These are phyloP conservation scores for Przewalskia tangutica DNA, from an alignment of 257 asterid species.

Conservation along the genomic window DNA sequence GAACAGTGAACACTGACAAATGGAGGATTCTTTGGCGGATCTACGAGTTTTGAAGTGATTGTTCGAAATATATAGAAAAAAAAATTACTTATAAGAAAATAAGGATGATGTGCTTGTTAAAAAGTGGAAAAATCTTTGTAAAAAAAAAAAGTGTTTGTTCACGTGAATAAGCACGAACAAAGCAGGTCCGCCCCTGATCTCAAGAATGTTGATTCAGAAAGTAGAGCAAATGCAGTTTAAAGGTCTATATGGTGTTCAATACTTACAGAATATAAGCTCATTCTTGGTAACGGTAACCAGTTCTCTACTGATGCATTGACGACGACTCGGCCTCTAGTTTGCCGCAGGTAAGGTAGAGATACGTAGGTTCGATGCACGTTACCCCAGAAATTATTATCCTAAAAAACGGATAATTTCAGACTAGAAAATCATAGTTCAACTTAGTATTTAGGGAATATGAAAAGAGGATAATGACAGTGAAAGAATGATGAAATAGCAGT, in stretches of 20 bases:
- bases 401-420: background rate
- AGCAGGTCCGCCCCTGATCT: too few relatives aligned
- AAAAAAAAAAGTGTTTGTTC: too few relatives aligned
- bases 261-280: slow-evolving; percentile 80
- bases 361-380: slow-evolving; percentile 73
- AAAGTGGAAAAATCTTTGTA: too few relatives aligned
- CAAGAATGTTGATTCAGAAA: background rate
- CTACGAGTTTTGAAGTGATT: too few relatives aligned
- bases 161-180: too few relatives aligned
- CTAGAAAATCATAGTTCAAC: background rate
- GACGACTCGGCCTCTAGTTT: slow-evolving; percentile 50
- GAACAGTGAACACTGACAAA: background rate
- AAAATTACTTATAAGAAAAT: too few relatives aligned
- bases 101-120: too few relatives aligned
- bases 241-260: background rate
- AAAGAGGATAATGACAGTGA: too few relatives aligned
- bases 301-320: slow-evolving; percentile 78
- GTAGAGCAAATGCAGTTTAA: background rate
- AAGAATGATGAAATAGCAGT: background rate
- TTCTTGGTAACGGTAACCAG: slow-evolving; percentile 85
- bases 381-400: slow-evolving; percentile 94
- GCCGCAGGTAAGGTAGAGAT: slow-evolving; percentile 61
- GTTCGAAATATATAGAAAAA: too few relatives aligned
- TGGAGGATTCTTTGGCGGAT: too few relatives aligned
- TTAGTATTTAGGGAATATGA: background rate